Evolutionary conservation across 2,329 filamentous ascomycete species (phyloP), one percentile per base, ranked within the genome.

Genomic region (Fusarium albosuccineum): DNA sequence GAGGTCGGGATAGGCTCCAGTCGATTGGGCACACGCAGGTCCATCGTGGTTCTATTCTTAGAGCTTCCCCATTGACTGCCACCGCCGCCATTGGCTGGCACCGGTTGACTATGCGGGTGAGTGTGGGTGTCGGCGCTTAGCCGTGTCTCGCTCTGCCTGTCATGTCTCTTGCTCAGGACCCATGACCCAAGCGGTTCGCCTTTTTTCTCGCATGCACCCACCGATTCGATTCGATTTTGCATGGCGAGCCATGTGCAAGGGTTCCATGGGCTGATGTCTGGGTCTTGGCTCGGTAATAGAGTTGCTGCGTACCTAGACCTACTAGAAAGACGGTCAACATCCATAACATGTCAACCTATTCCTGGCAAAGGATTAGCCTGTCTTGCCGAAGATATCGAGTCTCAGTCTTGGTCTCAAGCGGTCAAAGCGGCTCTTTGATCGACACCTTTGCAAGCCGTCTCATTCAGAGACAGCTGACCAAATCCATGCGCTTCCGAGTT

Each of bases 121-220:
- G 63, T 60, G 67, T 73, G 71, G 60, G 56, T 64, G 71, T 49
- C 67, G 66, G 71, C 71, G 71, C 71, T 73, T 73, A 73, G 73
- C 68, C 62, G 60, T 37, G 62, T 66, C 57, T 50, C 62, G 57
- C 59, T 60, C 55, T 67, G 62, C 65, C 66, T 68, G 62, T 68
- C 66, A 68, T 51, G 41, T 63, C 57, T 72, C 51, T 51, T 48
- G 17, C n/a, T 44, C 46, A 27, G 54, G 56, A 62, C 69, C 62
- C 60, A 67, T 62, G 65, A 54, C 30, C 44, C 50, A 33, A 62
- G 61, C 51, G 36, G 66, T 66, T 66, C 44, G 50, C 40, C 46
- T 34, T 51, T 42, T 37, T 37, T 22, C 40, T 30, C 56, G 60
- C 52, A 60, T 61, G 64, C 55, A 62, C 67, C 61, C 52, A 62